A percentile compares a stretch with the other conserved stretches of the same genome.
Evolutionary conservation across 495 filamentous ascomycete genomes (phyloP).

Genomic region (Corynascus novoguineensis): DNA sequence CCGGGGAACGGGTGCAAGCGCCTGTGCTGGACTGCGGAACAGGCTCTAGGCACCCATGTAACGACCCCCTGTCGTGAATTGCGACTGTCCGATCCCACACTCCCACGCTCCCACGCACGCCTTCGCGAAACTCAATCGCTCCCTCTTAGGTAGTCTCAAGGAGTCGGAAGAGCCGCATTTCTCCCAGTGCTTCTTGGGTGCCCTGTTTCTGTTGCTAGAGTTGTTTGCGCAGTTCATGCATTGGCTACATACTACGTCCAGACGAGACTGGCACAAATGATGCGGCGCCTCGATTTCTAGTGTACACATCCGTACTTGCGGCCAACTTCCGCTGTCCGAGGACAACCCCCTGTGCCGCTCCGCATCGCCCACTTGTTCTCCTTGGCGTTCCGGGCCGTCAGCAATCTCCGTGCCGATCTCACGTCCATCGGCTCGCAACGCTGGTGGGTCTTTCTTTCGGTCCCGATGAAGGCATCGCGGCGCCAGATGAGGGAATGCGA

Average conservation of each 20-base stretch:
- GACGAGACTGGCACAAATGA: too few relatives aligned
- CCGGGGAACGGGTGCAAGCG: background rate
- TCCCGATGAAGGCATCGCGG: background rate
- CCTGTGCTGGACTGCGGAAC: background rate
- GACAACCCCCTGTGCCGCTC: background rate
- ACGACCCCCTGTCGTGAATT: slow-evolving; percentile 3
- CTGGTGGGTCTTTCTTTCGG: background rate
- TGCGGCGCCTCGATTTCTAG: too few relatives aligned
- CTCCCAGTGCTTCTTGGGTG: background rate
- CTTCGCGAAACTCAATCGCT: background rate
- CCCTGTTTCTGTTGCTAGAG: too few relatives aligned
- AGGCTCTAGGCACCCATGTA: slow-evolving; percentile 10
- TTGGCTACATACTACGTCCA: too few relatives aligned
- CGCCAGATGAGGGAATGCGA: too few relatives aligned
- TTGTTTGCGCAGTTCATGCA: too few relatives aligned
- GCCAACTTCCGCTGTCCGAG: background rate
- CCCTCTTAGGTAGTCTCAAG: background rate
- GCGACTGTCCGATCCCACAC: background rate
- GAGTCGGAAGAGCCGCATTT: background rate
- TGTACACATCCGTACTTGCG: background rate
- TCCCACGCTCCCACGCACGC: background rate
- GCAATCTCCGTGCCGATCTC: background rate
- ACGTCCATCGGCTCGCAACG: background rate
- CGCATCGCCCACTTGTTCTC: background rate
- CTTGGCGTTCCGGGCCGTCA: background rate